phyloP scores from a whole-genome alignment of 257 asterid genomes.

The Handroanthus guayacan region DNA sequence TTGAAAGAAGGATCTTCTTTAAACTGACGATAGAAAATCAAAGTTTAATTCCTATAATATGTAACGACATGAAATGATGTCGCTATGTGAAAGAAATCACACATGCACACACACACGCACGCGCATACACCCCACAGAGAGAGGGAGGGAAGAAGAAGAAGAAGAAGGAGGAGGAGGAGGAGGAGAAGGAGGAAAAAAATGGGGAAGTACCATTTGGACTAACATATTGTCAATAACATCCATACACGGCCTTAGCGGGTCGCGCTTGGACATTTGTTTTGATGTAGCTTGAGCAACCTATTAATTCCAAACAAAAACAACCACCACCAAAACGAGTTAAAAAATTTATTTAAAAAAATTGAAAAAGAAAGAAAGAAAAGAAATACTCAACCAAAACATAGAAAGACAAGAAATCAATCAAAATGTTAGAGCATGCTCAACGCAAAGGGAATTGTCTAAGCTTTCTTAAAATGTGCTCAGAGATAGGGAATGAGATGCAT shows the following conservation, averaged over 20 bases:
- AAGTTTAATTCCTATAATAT: slow-evolving; percentile 26
- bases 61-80: slow-evolving; percentile 33
- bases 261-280: slow-evolving; percentile 83
- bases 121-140: too few relatives aligned
- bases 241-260: slow-evolving; percentile 79
- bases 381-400: neutral
- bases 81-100: slow-evolving; percentile 6
- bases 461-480: neutral
- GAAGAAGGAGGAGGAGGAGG: neutral
- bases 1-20: slow-evolving; percentile 96
- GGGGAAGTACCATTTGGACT: slow-evolving; percentile 59
- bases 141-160: neutral
- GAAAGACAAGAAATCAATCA: neutral
- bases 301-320: too few relatives aligned
- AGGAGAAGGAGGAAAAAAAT: too few relatives aligned
- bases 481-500: neutral
- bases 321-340: too few relatives aligned
- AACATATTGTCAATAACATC: slow-evolving; percentile 70
- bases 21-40: slow-evolving; percentile 56
- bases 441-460: neutral
- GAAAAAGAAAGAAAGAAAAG: neutral
- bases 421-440: slow-evolving; percentile 1
- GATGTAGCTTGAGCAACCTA: slow-evolving; percentile 88
- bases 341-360: neutral
- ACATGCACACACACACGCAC: too few relatives aligned